phyloP scores from a whole-genome alignment of 192 early-diverging fungal species.

The Spizellomyces sp. region DNA sequence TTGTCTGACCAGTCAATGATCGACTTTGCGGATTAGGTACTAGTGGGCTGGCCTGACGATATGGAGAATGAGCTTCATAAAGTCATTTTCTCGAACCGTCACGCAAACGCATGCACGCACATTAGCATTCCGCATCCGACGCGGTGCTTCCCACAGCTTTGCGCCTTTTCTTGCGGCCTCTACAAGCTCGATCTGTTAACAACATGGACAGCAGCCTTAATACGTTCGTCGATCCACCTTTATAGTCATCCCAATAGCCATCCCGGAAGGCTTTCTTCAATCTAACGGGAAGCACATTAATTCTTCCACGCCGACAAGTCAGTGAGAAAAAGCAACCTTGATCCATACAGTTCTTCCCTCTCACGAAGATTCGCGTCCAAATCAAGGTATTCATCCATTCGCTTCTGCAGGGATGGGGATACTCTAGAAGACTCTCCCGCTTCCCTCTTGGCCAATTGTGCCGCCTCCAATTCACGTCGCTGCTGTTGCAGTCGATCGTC shows the following conservation, averaged over 20 bases:
- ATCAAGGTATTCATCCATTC: slow-evolving; percentile 42
- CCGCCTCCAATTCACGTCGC: slow-evolving; percentile 35
- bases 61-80: not conserved
- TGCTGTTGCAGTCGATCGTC: slow-evolving; percentile 34
- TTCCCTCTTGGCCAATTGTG: slow-evolving; percentile 25
- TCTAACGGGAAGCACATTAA: slow-evolving; percentile 1
- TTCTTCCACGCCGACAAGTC: not conserved
- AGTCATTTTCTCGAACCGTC: not conserved
- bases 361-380: slow-evolving; percentile 27
- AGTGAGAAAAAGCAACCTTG: not conserved
- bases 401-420: slow-evolving; percentile 25
- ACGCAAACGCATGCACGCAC: slow-evolving; percentile 18
- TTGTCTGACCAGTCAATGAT: slow-evolving; percentile 33
- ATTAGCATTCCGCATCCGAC: slow-evolving; percentile 16
- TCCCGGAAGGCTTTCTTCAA: slow-evolving; percentile 37
- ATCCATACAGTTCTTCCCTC: slow-evolving; percentile 33
- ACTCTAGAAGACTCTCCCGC: slow-evolving; percentile 11
- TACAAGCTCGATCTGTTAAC: slow-evolving; percentile 5
- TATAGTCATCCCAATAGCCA: slow-evolving; percentile 45
- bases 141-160: slow-evolving; percentile 53
- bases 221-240: slow-evolving; percentile 16
- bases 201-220: not conserved
- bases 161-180: slow-evolving; percentile 46
- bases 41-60: slow-evolving; percentile 20
- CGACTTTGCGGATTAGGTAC: slow-evolving; percentile 38